Percentiles rank a stretch among this genome's conserved stretches.
Conservation (phyloP, 306 rosid species). For the Urtica urens region DNA sequence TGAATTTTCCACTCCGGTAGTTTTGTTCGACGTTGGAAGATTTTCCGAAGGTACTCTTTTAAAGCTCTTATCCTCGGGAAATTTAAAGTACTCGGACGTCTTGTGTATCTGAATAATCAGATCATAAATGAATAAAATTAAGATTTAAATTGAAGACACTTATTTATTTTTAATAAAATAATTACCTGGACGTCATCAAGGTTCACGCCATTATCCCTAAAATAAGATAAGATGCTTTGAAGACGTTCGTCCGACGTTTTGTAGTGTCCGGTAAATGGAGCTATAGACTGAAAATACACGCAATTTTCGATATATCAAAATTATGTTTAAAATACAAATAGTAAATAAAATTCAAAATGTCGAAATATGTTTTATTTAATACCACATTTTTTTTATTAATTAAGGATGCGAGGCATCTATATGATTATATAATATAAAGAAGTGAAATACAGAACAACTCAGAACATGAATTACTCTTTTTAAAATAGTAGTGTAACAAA, state of each 20-base stretch:
- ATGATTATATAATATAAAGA: no score
- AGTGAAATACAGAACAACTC: no score
- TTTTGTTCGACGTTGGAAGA: neutral
- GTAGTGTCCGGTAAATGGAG: constrained; percentile 92
- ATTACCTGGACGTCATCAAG: constrained; percentile 68
- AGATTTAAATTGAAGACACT: neutral
- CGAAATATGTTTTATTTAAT: no score
- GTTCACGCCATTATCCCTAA: constrained; percentile 56
- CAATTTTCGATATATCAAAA: no score
- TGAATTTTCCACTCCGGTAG: neutral
- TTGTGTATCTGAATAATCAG: neutral
- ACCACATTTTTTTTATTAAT: no score
- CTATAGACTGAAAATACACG: constrained; percentile 50
- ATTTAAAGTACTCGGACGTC: neutral
- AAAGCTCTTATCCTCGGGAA: neutral
- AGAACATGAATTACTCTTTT: no score
- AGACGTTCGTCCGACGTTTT: constrained; percentile 67
- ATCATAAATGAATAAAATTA: neutral
- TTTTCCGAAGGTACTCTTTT: neutral
- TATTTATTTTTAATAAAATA: neutral
- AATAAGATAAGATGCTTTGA: constrained; percentile 43
- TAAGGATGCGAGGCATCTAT: no score
- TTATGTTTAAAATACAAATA: no score
- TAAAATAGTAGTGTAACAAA: no score
- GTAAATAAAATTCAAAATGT: no score